Conservation (phyloP, 768 basidiomycete species). For the Russula griseocarnosa region DNA sequence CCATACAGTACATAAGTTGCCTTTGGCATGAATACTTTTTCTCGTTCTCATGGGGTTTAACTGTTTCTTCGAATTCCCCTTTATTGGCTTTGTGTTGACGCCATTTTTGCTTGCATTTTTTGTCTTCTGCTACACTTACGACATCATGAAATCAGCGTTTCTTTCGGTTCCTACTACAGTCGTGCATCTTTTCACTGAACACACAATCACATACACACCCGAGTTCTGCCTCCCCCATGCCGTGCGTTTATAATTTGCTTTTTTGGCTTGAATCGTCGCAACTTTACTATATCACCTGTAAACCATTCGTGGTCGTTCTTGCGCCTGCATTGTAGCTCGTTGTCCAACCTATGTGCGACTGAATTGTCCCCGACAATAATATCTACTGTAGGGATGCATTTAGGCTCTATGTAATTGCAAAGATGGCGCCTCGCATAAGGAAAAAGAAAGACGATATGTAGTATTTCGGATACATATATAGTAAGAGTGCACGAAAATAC, state of each 20-base stretch:
- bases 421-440: no score
- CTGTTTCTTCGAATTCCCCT: not conserved
- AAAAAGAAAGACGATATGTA: no score
- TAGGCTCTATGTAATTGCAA: no score
- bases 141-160: slow-evolving; percentile 4
- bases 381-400: no score
- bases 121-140: slow-evolving; percentile 2
- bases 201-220: slow-evolving; percentile 16
- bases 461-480: no score
- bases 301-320: not conserved
- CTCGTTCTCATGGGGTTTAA: slow-evolving; percentile 7
- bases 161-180: slow-evolving; percentile 3
- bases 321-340: no score
- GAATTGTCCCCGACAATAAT: no score
- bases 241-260: slow-evolving; percentile 2
- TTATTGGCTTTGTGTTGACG: not conserved
- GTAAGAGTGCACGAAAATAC: no score
- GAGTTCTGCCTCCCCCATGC: not conserved
- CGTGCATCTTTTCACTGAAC: not conserved
- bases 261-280: slow-evolving; percentile 13
- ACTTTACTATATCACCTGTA: slow-evolving; percentile 5
- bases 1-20: slow-evolving; percentile 21
- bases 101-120: not conserved
- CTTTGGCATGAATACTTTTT: slow-evolving; percentile 5
- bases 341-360: no score